A percentile compares a stretch with the other conserved stretches of the same genome.
These are phyloP conservation scores for Fraxinus dipetala DNA, from an alignment of 305 asterid genomes.

Conservation along the genomic window DNA sequence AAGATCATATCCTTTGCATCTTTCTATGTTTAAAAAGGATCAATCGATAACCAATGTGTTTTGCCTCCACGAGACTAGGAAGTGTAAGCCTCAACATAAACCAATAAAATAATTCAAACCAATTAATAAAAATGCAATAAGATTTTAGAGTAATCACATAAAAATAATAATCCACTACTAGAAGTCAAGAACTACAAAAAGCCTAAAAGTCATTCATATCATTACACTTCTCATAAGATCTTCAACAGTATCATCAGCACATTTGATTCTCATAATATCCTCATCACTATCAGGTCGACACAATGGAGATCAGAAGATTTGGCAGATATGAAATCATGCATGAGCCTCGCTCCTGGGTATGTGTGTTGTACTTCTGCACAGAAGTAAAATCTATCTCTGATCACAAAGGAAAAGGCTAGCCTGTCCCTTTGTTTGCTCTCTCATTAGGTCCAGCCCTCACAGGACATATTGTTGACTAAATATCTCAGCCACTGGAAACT, in stretches of 20 bases:
- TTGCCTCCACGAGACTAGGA: neutral
- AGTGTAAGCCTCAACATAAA: neutral
- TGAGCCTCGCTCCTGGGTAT: neutral
- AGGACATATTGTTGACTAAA: conserved; percentile 1
- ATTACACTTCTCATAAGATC: neutral
- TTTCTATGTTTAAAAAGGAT: neutral
- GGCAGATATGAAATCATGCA: neutral
- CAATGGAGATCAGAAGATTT: neutral
- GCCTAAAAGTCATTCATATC: neutral
- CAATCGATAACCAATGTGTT: neutral
- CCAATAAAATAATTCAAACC: neutral
- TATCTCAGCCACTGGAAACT: neutral
- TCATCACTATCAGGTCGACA: neutral
- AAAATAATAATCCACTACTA: neutral
- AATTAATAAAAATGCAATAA: neutral
- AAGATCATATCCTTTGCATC: neutral
- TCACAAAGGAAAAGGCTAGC: conserved; percentile 6
- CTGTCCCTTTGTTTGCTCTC: neutral
- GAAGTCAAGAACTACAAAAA: neutral
- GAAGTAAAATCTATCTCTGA: neutral
- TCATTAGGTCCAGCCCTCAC: conserved; percentile 2
- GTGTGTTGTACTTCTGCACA: neutral
- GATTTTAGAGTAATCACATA: neutral
- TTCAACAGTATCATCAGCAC: neutral
- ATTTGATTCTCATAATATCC: neutral